A percentile compares a stretch with the other conserved stretches of the same genome.
These are phyloP conservation scores for Roridomyces roridus DNA, from an alignment of 768 basidiomycete genomes.

Conservation along the genomic window DNA sequence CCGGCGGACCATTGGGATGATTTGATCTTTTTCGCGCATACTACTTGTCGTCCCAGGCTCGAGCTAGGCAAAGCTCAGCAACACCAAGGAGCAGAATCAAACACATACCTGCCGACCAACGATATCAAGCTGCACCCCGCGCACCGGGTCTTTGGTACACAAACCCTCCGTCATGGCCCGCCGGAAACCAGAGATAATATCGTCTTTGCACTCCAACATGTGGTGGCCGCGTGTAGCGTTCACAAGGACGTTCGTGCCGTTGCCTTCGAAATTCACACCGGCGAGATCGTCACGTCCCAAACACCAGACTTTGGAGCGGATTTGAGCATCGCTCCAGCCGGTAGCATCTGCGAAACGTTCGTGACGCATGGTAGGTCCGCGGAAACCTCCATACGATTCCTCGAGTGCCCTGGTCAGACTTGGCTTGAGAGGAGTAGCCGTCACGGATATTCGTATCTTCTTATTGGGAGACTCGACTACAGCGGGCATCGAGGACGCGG, in stretches of 20 bases:
- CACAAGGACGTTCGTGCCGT: neutral
- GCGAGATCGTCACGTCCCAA: no score
- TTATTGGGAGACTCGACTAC: slow-evolving; percentile 99
- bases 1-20: neutral
- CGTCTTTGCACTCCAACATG: neutral
- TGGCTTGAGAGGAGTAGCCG: slow-evolving; percentile 91
- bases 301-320: neutral
- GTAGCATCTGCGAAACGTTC: neutral
- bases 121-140: neutral
- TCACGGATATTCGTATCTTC: slow-evolving; percentile 96
- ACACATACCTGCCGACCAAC: neutral
- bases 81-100: neutral
- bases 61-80: no score
- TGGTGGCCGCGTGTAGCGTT: neutral
- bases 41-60: no score
- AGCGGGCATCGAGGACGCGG: slow-evolving; percentile 94
- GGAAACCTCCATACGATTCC: slow-evolving; percentile 7
- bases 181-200: neutral
- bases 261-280: neutral
- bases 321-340: neutral
- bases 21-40: neutral
- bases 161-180: neutral
- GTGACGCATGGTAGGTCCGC: neutral
- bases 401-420: slow-evolving; percentile 94
- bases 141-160: neutral